Evolutionary conservation across 179 eudicot species (phyloP), one percentile per base, ranked within the genome.

Genomic region (Beta lomatogona): DNA sequence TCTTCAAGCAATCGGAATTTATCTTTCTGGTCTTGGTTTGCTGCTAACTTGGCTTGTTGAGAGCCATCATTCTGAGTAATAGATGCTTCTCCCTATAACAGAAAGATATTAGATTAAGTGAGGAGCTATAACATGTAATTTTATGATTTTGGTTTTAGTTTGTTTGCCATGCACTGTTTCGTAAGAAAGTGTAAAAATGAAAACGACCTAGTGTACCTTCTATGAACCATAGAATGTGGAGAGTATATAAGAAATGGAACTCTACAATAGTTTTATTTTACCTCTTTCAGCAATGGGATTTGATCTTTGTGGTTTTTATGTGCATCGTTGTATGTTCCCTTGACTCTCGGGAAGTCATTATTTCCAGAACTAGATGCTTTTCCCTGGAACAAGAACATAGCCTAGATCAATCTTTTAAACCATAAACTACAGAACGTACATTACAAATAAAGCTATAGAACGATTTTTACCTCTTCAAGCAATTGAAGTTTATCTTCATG

Each of bases 381-480:
- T 3, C 70, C 70, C 70, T 65, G 70, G 70, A 25, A 28, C 44
- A 65, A 4, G 45, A 65, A 36, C 41, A 2, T 36, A 36, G 41
- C 41, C 41, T 36, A 36, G 41, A 36, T 36, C 41, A 36, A 36
- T 36, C 41, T 36, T 36, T 3, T 36, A 36, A 36, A 36, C 41
- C 41, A 36, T 2, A 36, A 36, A 36, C 3, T 36, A 48, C 9
- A 48, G 52, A 48, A 48, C 52, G 52, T 48, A 48, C 52, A 6
- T 5, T 48, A 48, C 7, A 6, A 48, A 48, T 48, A 6, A n/a
- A 9, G 21, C 64, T 60, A 36, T 36, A 60, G 25, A 19, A n/a
- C 19, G 21, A n/a, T 6, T 19, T 19, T 44, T 74, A 74, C 77
- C 77, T 74, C 50, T 36, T 74, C 77, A 58, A 74, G 77, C 21